Base-by-base conservation (phyloP, 1,139 yeast genomes). In the Casaregolazyma lundiana region DNA sequence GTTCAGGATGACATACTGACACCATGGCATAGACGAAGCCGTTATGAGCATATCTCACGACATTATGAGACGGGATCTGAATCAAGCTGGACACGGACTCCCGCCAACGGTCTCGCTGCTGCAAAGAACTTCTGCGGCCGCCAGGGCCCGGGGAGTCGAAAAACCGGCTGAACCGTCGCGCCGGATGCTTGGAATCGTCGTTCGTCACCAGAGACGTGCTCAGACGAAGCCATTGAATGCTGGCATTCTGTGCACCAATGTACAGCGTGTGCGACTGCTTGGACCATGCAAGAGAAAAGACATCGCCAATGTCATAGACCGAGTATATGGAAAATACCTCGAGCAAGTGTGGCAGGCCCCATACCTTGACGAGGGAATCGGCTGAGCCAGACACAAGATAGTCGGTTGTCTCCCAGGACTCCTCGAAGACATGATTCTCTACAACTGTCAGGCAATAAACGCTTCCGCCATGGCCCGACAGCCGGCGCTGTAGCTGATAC, bases 101-200 rank as follows among this genome's bases (percentile, higher is more conserved):
- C 2, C 13, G 21, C 7, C 22, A 6, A 26, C 11, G 35, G 15
- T 43, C 21, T 21, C 26, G 26, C 18, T 22, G 15, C 47, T 64
- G 69, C 46, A 58, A 67, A 1, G 70, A 70, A 2, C 67, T 60
- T 30, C 60, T 50, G 34, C 70, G 67, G 1, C 92, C 94, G 0
- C 92, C 86, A 0, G 95, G 95, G 0, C 96, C 96, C 45, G 72
- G 75, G 1, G 97, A 89, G 64, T 92, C 97, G 62, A 92, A 92
- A 58, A 92, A 92, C 59, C 79, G 81, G 64, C 87, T 87, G 60
- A 81, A 92, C 49, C 98, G 71, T 51, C 81, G 74, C 40, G 88
- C 84, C 0, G 98, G 98, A 53, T 89, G 70, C 29, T 76, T 72
- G 17, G 70, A 64, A 2, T 71, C 67, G 47, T 72, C 71, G 24